phyloP scores from a whole-genome alignment of 768 basidiomycete genomes.

The Flagelloscypha sp. region DNA sequence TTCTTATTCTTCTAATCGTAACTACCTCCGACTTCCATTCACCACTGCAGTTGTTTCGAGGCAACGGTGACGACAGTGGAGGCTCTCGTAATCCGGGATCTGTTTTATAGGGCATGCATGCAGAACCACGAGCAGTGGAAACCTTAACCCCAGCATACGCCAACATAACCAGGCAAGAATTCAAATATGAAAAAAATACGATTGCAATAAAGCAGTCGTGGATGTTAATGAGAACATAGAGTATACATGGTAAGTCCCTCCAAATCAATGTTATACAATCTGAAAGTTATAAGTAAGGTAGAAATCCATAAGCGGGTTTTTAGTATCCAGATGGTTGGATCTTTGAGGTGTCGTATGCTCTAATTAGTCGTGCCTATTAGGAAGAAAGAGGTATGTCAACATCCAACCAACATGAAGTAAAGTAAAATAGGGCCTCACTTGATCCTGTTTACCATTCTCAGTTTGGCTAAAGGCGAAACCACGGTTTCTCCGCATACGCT shows the following conservation, averaged over 20 bases:
- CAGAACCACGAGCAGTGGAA: no score
- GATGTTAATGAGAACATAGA: constrained; percentile 18
- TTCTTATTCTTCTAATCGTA: no score
- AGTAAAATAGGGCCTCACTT: no score
- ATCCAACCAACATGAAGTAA: no score
- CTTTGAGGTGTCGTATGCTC: constrained; percentile 84
- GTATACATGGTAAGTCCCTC: constrained; percentile 24
- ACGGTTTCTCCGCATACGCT: constrained; percentile 91
- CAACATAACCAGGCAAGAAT: no score
- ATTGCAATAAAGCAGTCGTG: constrained; percentile 17
- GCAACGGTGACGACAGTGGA: no score
- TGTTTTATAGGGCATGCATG: no score
- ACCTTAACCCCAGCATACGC: no score
- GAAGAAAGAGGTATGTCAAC: no score
- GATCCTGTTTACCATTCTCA: constrained; percentile 83
- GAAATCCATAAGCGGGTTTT: constrained; percentile 8
- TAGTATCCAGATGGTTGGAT: constrained; percentile 72
- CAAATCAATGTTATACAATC: constrained; percentile 5
- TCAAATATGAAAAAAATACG: constrained; percentile 5
- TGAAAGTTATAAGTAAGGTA: background rate
- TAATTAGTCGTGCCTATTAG: constrained; percentile 67
- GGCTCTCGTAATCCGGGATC: no score
- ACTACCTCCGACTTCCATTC: no score
- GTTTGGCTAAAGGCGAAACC: constrained; percentile 99
- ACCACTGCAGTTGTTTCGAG: no score